Evolutionary conservation across 2,329 filamentous ascomycete genomes (phyloP), one percentile per base, ranked within the genome.

Genomic region (Neonectria punicea): DNA sequence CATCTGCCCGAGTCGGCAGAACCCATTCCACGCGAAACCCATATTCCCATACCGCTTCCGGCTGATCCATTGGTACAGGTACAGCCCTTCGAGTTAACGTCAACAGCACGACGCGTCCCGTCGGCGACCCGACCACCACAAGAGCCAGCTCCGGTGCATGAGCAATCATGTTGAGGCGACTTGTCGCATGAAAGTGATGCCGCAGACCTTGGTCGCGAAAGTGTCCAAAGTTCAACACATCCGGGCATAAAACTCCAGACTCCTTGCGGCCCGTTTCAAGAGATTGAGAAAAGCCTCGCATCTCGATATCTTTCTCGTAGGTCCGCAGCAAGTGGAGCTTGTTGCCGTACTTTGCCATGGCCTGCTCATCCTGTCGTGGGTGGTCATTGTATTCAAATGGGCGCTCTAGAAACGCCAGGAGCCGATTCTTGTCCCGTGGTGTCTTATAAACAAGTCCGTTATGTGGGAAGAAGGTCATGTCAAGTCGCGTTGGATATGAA

Each of bases 141-240:
- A 94, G 80, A n/a, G 85, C 90, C 1, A 96, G 81, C 70, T 92
- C 89, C 0, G 90, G 90, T 1, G 94, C 87, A 55, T 89, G 84
- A 0, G 85, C 80, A 41, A 88, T 78, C 83, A 92, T 88, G 78
- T 86, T 90, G 22, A 93, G 67, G 49, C 67, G 73, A 58, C 73
- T 81, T 58, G 75, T 82, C 11, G 73, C 75, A 32, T 77, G 69
- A 54, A 81, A 81, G 39, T 74, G 71, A 1, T 66, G 63, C 14
- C 67, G 62, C 16, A 74, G 56, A 6, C 50, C 61, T 14, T 65
- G 66, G 10, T 73, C 72, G 3, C 65, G 61, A 34, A 73, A 74
- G 3, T 53, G 51, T 11, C 73, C 75, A 58, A 77, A 73, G 2
- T 66, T 73, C 41, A 80, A 59, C 2, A 67, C 74, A 32, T 77